Base-by-base conservation (phyloP, 176 grass and related monocot genomes). In the Aegilops longissima region DNA sequence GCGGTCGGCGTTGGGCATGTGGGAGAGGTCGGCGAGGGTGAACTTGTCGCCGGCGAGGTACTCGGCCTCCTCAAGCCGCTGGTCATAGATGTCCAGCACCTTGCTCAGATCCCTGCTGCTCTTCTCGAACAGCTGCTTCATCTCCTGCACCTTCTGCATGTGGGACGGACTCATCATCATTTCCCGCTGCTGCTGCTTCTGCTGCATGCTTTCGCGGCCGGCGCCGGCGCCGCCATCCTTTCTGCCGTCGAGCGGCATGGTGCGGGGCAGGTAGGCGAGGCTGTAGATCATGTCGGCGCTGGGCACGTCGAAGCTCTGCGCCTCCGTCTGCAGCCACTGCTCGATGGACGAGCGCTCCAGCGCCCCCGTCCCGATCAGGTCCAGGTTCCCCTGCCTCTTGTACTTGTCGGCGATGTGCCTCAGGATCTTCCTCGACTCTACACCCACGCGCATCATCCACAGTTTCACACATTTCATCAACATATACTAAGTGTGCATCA, bases 251-350 rank as follows among this genome's bases (percentile, higher is more conserved):
- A 81, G 76, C 68, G 23, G 76, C 76, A 61, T 74, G 33, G 70
- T 58, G 12, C 20, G 16, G 12, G 87, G 90, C 69, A 87, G 82
- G 74, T 45, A 86, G 0, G 84, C 84, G 5, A 98, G 96, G 90
- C 91, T 95, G 88, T 88, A 98, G 12, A 92, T 40, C 56, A 98
- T 29, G 54, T 86, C 84, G 18, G 96, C 88, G 86, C 93, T 92
- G 38, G 91, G 88, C 17, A 91, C 88, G 86, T 95, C 84, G 86
- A 98, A 98, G 90, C 67, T 92, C 62, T 87, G 88, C 84, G 66
- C 88, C 88, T 95, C 96, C 21, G 93, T 98, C 86, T 92, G 90
- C 84, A 98, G 93, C 96, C 96, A 95, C 73, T 95, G 96, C 80
- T 98, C 93, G 64, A 98, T 92, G 65, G 93, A 87, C 0, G 93